Base-by-base conservation (phyloP, 2,329 filamentous ascomycete species). In the Myriangium duriaei region DNA sequence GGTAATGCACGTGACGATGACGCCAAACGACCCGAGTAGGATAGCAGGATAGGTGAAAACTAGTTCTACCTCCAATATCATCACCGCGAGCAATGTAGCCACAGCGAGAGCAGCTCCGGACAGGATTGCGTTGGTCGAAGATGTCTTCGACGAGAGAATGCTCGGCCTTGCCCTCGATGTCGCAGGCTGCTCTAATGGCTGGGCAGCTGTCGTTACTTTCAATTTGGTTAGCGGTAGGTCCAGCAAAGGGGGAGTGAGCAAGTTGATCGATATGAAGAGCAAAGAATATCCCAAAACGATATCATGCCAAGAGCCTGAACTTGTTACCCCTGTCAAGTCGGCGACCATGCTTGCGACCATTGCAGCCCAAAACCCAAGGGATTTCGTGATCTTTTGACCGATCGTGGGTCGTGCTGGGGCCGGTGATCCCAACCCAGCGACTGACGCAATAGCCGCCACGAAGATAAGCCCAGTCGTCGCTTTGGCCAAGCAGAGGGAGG, bases 401-500 rank as follows among this genome's bases (percentile, higher is more conserved):
- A 26, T 26, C 21, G 21, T 26, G 7, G 21, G 21, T 7, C 21
- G 21, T 7, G 21, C 21, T 26, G 7, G 21, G n/a, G 7, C 21
- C 7, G 21, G n/a, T 7, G 21, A 7, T 26, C 21, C 21, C n/a
- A 26, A 26, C 7, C 21, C 21, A 7, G 21, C 21, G 7, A 26
- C n/a, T 7, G 21, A 26, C 5, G 66, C 60, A 2, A 62, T 45
- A 5, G 64, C 61, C 21, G 65, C 52, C 30, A 74, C 53, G 17
- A 75, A 45, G 2, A 66, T 45, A n/a, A 74, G 53, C 9, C 68
- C 67, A n/a, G 68, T 65, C 37, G 67, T 58, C 40, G 67, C 61
- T 10, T 68, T 70, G 6, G 71, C 72, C 10, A 76, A 51, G 40
- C 72, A 65, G 44, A 72, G 59, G 0, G 68, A 54, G 6, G 72